phyloP scores from a whole-genome alignment of 768 basidiomycete genomes.

The Rhodotorula taiwanensis region DNA sequence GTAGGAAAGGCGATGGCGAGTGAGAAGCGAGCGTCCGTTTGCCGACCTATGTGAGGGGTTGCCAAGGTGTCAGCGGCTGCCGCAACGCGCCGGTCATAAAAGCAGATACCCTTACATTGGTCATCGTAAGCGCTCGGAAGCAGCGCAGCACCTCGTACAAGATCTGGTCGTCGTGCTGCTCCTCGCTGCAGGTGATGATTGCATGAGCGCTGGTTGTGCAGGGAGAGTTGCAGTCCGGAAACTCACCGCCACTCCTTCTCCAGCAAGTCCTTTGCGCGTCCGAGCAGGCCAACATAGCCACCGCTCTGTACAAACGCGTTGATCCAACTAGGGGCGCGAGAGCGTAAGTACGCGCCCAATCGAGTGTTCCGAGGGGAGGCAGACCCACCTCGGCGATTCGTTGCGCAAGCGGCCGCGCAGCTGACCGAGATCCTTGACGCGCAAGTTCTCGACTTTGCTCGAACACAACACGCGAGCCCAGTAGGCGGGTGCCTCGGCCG shows the following conservation, averaged over 20 bases:
- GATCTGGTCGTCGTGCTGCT: conserved; percentile 94
- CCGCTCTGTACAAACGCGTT: conserved; percentile 73
- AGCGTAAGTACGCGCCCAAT: too few relatives aligned
- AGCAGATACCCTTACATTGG: too few relatives aligned
- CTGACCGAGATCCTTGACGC: conserved; percentile 81
- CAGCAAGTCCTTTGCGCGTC: conserved; percentile 78
- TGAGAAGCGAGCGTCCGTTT: conserved; percentile 83
- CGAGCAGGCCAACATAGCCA: conserved; percentile 77
- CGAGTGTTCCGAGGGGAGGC: conserved; percentile 20
- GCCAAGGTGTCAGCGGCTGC: not conserved
- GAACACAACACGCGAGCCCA: conserved; percentile 62
- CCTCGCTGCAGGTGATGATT: conserved; percentile 57
- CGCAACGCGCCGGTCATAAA: conserved; percentile 42
- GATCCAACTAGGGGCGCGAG: conserved; percentile 61
- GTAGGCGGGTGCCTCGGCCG: conserved; percentile 43
- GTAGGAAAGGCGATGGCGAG: conserved; percentile 77
- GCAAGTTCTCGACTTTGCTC: conserved; percentile 66
- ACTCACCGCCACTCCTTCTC: conserved; percentile 87
- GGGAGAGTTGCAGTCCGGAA: not conserved
- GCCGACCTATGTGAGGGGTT: conserved; percentile 56
- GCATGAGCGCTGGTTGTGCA: not conserved
- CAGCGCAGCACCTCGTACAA: conserved; percentile 86
- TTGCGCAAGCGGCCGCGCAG: conserved; percentile 77
- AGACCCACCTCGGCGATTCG: conserved; percentile 70
- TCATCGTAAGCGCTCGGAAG: conserved; percentile 83